A percentile compares a stretch with the other conserved stretches of the same genome.
Conservation (phyloP, 2,329 filamentous ascomycete genomes). For the Fusarium pseudoanthophilum region DNA sequence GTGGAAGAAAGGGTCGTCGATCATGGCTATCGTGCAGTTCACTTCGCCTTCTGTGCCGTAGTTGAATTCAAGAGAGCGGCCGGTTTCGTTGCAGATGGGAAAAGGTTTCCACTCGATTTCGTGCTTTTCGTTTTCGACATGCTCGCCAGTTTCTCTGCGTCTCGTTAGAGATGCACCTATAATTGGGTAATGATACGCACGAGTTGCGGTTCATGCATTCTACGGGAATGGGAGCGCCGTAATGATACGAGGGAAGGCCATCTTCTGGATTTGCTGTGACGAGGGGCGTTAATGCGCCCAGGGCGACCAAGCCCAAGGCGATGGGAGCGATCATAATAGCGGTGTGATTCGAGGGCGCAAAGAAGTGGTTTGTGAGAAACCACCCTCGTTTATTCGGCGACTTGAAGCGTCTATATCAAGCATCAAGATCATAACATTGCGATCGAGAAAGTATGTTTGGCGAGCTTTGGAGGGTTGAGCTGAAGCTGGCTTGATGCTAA, state of each 20-base stretch:
- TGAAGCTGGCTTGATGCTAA: not conserved
- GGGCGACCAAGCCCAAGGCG: slow-evolving; percentile 27
- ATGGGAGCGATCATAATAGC: slow-evolving; percentile 33
- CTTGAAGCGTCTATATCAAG: slow-evolving; percentile 14
- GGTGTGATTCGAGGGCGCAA: not conserved
- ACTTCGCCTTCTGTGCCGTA: slow-evolving; percentile 86
- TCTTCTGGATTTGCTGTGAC: slow-evolving; percentile 51
- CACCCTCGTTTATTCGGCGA: slow-evolving; percentile 10
- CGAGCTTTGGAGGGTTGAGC: not conserved
- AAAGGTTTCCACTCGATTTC: slow-evolving; percentile 94
- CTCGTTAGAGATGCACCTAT: not conserved
- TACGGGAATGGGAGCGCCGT: slow-evolving; percentile 73
- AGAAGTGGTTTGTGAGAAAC: not conserved
- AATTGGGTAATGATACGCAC: slow-evolving; percentile 57
- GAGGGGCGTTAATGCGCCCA: slow-evolving; percentile 43
- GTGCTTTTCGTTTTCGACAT: slow-evolving; percentile 82
- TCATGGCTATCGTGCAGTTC: slow-evolving; percentile 84
- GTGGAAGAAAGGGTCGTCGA: slow-evolving; percentile 85
- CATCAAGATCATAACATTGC: slow-evolving; percentile 36
- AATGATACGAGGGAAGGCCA: slow-evolving; percentile 69
- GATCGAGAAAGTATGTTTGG: not conserved
- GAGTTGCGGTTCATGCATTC: slow-evolving; percentile 80
- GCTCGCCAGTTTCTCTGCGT: slow-evolving; percentile 84
- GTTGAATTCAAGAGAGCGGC: slow-evolving; percentile 80
- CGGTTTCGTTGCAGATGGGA: slow-evolving; percentile 88